Evolutionary conservation across 2,329 filamentous ascomycete species (phyloP), one percentile per base, ranked within the genome.

Genomic region (Fusarium transvaalense): DNA sequence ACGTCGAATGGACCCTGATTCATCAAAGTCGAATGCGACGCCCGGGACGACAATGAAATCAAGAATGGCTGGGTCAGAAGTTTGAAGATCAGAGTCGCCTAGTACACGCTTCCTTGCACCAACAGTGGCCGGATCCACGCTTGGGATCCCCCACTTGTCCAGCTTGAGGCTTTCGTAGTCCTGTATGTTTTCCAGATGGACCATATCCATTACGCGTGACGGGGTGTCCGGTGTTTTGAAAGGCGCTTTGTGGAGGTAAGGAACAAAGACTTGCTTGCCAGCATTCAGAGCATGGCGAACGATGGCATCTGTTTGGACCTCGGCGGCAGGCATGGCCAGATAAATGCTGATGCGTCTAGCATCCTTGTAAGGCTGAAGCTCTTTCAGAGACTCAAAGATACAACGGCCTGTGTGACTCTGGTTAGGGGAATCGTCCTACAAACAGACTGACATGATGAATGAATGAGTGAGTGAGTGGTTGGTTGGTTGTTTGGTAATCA

Each of bases 71-170:
- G 78, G 73, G 70, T 82, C 77, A 29, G 84, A 79, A 45, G 76
- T 76, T 52, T 80, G 74, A 8, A 75, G 78, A 38, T 82, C 89
- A 3, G 82, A 81, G 14, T 87, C 88, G 39, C 91, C 91, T 56
- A 97, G 87, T 61, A 93, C 90, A 71, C 94, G 93, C 71, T 88
- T 85, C 72, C 94, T 87, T 64, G 84, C 80, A 47, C 84, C 78
- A 5, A 97, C 84, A 3, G 91, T 91, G 21, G 86, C 83, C 50
- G 85, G 82, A 63, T 88, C 85, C 60, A 97, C 87, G 32, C 92
- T 95, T n/a, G 96, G 96, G 68, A 99, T 99, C 12, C 94, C 94
- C 96, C 96, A 99, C 77, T 86, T 89, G 79, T 99, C 96, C 39
- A 86, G 85, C 74, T 89, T 81, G 62, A 98, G 83, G 25, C 87